Evolutionary conservation across 2,329 filamentous ascomycete genomes (phyloP).

Genomic region (Hymenoscyphus infarciens): DNA sequence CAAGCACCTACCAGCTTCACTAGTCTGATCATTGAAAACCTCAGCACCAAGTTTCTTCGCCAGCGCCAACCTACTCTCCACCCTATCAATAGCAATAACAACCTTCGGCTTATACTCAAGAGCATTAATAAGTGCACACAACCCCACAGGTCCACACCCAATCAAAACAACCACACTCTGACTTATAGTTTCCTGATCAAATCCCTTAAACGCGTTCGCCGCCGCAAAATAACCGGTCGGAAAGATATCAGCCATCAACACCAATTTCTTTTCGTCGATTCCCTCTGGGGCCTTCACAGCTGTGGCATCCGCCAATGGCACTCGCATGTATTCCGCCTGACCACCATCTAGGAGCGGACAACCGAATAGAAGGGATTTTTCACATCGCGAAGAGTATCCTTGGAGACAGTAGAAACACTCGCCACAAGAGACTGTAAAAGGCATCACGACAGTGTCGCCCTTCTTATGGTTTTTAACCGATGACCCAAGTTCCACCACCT

Average conservation of each 20-base stretch:
- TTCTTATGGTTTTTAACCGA: conserved; percentile 64
- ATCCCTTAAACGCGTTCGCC: conserved; percentile 67
- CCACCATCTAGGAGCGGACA: conserved; percentile 66
- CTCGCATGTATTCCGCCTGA: conserved; percentile 78
- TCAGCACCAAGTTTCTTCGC: conserved; percentile 75
- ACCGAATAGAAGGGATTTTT: conserved; percentile 67
- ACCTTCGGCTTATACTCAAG: conserved; percentile 72
- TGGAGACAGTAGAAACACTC: conserved; percentile 84
- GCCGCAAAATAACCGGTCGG: conserved; percentile 84
- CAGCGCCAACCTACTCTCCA: conserved; percentile 69
- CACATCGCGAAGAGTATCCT: conserved; percentile 75
- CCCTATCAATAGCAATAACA: conserved; percentile 74
- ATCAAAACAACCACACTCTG: conserved; percentile 74
- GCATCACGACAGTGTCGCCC: conserved; percentile 76
- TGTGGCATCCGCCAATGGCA: conserved; percentile 78
- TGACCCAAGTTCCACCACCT: conserved; percentile 63
- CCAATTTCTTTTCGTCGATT: conserved; percentile 70
- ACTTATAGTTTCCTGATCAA: conserved; percentile 51
- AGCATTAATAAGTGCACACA: conserved; percentile 78
- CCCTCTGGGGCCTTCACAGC: conserved; percentile 68
- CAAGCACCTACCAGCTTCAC: conserved; percentile 49
- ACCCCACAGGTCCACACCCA: conserved; percentile 80
- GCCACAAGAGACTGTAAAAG: conserved; percentile 74
- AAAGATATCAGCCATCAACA: conserved; percentile 92
- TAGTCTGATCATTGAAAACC: conserved; percentile 72